Base-by-base conservation (phyloP, 1,284 basidiomycete genomes). In the Amylostereum areolatum region DNA sequence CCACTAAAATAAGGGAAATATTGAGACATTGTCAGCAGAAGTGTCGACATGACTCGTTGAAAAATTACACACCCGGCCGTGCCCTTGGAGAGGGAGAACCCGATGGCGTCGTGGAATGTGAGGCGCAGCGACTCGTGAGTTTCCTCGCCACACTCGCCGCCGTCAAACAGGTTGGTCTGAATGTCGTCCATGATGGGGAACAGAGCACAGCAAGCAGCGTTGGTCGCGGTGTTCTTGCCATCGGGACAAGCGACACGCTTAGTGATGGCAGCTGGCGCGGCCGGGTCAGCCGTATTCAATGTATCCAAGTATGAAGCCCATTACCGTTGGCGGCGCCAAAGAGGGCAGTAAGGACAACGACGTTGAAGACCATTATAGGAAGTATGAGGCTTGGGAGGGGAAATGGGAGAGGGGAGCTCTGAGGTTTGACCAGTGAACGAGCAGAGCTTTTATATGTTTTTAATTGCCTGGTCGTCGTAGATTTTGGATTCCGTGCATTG, bases 81-180 rank as follows among this genome's bases (percentile, higher is more conserved):
- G 37, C n/a, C 7, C n/a, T 39, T 39, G 6, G 7, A 12, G n/a
- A 7, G 5, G 37, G 37, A 39, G 37, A 8, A 5, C 7, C 37
- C 37, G 37, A 39, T 39, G 37, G 37, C 37, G 37, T 39, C 37
- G 37, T 39, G 37, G 37, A 39, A 39, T 12, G 37, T 39, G 37
- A 39, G 37, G 12, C 37, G 37, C 7, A 39, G 37, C 7, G 37
- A 39, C 37, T 39, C 37, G 37, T 39, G 37, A 6, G 12, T n/a
- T n/a, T 39, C 37, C 37, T 39, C 37, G 37, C 37, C 37, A n/a
- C 37, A 39, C 37, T 39, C 37, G 37, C 37, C 37, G 37, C 37
- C 37, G 12, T 39, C 37, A 25, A 39, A 39, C 37, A 39, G 37
- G 37, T 39, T 39, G n/a, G 37, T 39, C 37, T 39, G 37, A 25